These are phyloP conservation scores for Massarina eburnea DNA, from an alignment of 2,329 filamentous ascomycete genomes.

Conservation along the genomic window DNA sequence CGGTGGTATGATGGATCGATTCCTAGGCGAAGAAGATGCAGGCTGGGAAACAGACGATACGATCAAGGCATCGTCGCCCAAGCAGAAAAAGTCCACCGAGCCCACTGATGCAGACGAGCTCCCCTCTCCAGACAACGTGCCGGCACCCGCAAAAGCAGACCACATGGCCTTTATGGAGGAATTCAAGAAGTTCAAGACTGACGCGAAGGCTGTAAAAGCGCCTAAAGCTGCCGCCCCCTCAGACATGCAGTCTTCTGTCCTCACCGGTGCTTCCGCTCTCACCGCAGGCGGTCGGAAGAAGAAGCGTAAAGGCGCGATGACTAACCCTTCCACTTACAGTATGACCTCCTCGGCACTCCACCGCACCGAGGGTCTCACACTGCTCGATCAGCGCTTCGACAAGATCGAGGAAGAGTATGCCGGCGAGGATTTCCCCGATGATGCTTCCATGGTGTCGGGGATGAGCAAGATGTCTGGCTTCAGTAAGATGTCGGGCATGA, in stretches of 20 bases:
- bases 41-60: constrained; percentile 97
- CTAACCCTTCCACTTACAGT: constrained; percentile 81
- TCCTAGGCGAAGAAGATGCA: constrained; percentile 65
- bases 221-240: constrained; percentile 55
- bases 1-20: constrained; percentile 45
- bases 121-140: constrained; percentile 36
- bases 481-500: constrained; percentile 40
- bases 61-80: constrained; percentile 61
- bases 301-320: constrained; percentile 94
- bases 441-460: constrained; percentile 50
- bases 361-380: constrained; percentile 81
- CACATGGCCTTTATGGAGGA: constrained; percentile 87
- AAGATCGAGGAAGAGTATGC: constrained; percentile 80
- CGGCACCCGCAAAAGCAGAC: constrained; percentile 43
- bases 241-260: constrained; percentile 68
- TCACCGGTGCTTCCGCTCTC: constrained; percentile 70
- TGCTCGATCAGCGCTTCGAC: constrained; percentile 90
- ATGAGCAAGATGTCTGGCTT: constrained; percentile 55
- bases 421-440: constrained; percentile 43
- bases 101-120: constrained; percentile 54
- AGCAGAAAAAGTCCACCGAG: constrained; percentile 29
- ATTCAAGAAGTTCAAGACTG: constrained; percentile 92
- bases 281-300: constrained; percentile 75
- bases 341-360: constrained; percentile 89
- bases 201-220: constrained; percentile 55